Conservation (phyloP, 1,284 basidiomycete genomes). For the Malassezia sp. region DNA sequence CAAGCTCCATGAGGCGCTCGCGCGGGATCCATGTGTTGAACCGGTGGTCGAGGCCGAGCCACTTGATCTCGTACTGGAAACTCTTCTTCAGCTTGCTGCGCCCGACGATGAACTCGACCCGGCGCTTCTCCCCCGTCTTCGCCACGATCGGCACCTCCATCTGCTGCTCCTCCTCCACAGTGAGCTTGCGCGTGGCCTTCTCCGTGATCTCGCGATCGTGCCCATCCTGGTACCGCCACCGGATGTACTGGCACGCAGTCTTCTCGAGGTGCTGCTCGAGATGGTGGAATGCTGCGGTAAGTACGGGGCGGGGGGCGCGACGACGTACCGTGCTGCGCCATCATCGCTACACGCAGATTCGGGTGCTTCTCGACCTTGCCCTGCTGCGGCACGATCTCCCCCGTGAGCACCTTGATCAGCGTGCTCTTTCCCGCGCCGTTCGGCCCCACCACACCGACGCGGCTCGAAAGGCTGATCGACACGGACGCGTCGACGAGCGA, state of each 20-base stretch:
- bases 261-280: constrained; percentile 46
- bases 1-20: constrained; percentile 74
- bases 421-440: constrained; percentile 56
- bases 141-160: constrained; percentile 83
- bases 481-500: constrained; percentile 81
- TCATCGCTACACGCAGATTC: constrained; percentile 86
- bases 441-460: constrained; percentile 48
- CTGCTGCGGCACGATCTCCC: constrained; percentile 83
- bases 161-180: constrained; percentile 70
- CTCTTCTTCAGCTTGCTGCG: constrained; percentile 91
- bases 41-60: constrained; percentile 82
- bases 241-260: constrained; percentile 49
- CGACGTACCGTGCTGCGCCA: constrained; percentile 92
- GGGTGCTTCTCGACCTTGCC: constrained; percentile 94
- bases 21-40: constrained; percentile 89
- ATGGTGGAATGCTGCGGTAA: constrained; percentile 44
- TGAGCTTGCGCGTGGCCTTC: constrained; percentile 74
- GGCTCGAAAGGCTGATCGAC: constrained; percentile 67
- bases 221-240: constrained; percentile 98
- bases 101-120: constrained; percentile 79
- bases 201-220: constrained; percentile 91
- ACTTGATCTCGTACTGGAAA: constrained; percentile 93
- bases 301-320: too few species aligned
- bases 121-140: constrained; percentile 78
- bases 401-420: constrained; percentile 91